These are phyloP conservation scores for Fusarium decemcellulare DNA, from an alignment of 2,329 filamentous ascomycete genomes.

Conservation along the genomic window DNA sequence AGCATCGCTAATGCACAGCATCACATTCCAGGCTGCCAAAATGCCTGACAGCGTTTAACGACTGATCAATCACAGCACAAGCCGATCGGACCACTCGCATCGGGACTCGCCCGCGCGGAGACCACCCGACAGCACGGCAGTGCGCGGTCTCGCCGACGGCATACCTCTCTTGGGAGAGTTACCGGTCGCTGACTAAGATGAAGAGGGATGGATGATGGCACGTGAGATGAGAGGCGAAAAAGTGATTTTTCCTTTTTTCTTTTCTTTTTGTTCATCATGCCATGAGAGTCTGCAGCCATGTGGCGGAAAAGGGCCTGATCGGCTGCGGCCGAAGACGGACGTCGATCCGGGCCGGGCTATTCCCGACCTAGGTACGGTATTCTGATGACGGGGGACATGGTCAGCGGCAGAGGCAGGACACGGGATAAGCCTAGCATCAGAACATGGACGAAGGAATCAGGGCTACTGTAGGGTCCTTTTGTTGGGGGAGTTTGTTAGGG, in stretches of 20 bases:
- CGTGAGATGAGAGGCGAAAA: slow-evolving; percentile 16
- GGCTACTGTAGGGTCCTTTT: background rate
- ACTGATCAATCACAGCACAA: background rate
- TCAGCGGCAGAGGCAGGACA: slow-evolving; percentile 5
- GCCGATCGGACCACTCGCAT: slow-evolving; percentile 17
- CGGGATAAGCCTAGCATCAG: too few species aligned
- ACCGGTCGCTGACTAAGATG: slow-evolving; percentile 10
- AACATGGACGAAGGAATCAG: background rate
- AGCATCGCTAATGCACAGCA: background rate
- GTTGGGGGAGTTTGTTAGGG: background rate
- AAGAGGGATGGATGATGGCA: slow-evolving; percentile 1
- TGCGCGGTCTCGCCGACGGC: slow-evolving; percentile 25
- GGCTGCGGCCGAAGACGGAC: slow-evolving; percentile 17
- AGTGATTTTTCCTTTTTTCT: background rate
- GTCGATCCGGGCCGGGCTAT: slow-evolving; percentile 12
- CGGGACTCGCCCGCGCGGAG: background rate
- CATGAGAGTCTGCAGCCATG: slow-evolving; percentile 7
- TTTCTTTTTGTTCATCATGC: background rate
- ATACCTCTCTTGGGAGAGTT: background rate
- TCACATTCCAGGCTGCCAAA: slow-evolving; percentile 29
- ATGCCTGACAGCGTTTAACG: background rate
- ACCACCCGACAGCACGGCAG: too few species aligned
- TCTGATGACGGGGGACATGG: background rate
- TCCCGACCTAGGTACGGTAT: background rate
- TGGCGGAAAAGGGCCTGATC: slow-evolving; percentile 21